Base-by-base conservation (phyloP, 2,329 filamentous ascomycete genomes). In the Colletotrichum higginsianum region DNA sequence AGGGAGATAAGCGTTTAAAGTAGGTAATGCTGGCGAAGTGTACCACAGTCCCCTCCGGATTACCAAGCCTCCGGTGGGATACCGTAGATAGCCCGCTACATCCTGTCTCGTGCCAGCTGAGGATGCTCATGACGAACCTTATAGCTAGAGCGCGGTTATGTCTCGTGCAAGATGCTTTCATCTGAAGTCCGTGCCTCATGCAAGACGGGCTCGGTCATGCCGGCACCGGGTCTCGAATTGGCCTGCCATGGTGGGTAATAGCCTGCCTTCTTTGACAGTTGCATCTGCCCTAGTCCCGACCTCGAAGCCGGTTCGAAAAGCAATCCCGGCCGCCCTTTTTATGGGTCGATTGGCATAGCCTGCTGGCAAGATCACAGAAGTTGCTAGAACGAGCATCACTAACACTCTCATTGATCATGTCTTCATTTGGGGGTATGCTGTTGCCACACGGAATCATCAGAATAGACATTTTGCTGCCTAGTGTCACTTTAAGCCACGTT, bases 111-210 rank as follows among this genome's bases (percentile, higher is more conserved):
- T 9, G 30, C 18, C 11, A 13, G 12, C 35, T 3, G 18, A 44
- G 42, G 42, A 60, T 0, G 38, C 18, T 23, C 21, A 47, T 56
- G 11, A 38, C 0, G 13, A 55, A 35, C 38, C 7, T 12, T 2
- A 26, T 9, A 11, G 23, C 35, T 13, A n/a, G 52, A 56, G 6
- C 18, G 26, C 52, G 2, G 11, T 5, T 15, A 42, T 63, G 61
- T 44, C 61, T 63, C 38, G 49, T 26, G 23, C 1, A 21, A 13
- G 47, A 46, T 30, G 61, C 49, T 63, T 49, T 42, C 49, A 44
- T 53, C 61, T 26, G 15, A 26, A 30, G 16, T 8, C 35, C 15
- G 8, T 30, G 5, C 26, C 26, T 30, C 26, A 30, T 30, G 30
- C 30, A 35, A 35, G 30, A 8, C 30, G 8, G 30, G 30, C 30